Conservation (phyloP, 2,329 filamentous ascomycete species). For the Colletotrichum sojae region DNA sequence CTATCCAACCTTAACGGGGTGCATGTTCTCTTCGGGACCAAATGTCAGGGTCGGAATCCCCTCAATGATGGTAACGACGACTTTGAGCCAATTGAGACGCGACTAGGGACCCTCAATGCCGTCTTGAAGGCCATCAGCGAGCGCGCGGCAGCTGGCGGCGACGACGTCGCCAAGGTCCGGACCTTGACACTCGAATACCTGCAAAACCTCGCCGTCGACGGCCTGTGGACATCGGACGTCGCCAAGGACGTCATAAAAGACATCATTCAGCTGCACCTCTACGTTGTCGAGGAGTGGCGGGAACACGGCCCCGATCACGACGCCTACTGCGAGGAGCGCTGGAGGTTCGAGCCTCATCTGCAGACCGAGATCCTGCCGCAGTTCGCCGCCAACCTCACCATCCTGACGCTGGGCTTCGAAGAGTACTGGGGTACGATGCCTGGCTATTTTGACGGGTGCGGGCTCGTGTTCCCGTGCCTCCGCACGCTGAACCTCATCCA, state of each 20-base stretch:
- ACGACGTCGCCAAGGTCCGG: constrained; percentile 19
- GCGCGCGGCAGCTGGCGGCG: constrained; percentile 24
- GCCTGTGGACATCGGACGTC: background rate
- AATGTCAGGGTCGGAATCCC: constrained; percentile 1
- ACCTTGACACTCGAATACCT: constrained; percentile 42
- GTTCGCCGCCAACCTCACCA: constrained; percentile 41
- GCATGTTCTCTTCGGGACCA: constrained; percentile 27
- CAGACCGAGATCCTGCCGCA: constrained; percentile 35
- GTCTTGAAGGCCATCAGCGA: constrained; percentile 41
- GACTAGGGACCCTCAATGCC: constrained; percentile 23
- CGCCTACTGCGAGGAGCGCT: constrained; percentile 39
- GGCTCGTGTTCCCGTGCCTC: constrained; percentile 43
- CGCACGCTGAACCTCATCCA: constrained; percentile 39
- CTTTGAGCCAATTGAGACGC: constrained; percentile 14
- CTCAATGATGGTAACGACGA: background rate
- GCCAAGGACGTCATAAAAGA: constrained; percentile 35
- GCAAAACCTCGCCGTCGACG: constrained; percentile 40
- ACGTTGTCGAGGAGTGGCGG: constrained; percentile 23
- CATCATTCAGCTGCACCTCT: constrained; percentile 41
- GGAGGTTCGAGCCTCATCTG: constrained; percentile 44
- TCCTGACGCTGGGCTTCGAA: constrained; percentile 42
- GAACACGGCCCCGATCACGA: constrained; percentile 40
- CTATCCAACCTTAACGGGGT: constrained; percentile 35
- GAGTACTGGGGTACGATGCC: constrained; percentile 43
- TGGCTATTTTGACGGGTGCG: constrained; percentile 41